A percentile compares a stretch with the other conserved stretches of the same genome.
Evolutionary conservation across 2,329 filamentous ascomycete genomes (phyloP).

Genomic region (Pyricularia grisea): DNA sequence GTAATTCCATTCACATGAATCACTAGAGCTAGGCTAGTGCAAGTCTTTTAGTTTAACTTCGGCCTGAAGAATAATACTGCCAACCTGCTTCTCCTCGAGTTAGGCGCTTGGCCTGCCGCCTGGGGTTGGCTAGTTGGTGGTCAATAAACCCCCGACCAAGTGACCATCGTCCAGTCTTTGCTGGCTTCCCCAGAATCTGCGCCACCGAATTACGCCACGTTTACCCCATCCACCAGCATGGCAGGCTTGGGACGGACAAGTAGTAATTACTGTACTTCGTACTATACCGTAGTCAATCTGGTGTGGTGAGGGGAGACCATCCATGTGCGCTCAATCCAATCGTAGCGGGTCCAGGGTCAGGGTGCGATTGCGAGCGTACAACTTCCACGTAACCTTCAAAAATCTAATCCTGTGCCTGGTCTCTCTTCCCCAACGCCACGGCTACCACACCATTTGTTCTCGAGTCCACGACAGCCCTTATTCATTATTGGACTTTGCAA

Average conservation of each 20-base stretch:
- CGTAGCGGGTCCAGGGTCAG: neutral
- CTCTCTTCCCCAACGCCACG: neutral
- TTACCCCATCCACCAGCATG: neutral
- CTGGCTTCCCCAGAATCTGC: slow-evolving; percentile 1
- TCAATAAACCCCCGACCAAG: too few relatives aligned
- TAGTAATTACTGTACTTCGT: too few relatives aligned
- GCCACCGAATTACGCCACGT: neutral
- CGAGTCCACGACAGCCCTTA: neutral
- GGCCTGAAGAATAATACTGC: neutral
- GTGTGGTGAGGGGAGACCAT: neutral
- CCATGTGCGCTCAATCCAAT: neutral
- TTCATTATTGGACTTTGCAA: neutral
- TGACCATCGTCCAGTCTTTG: neutral
- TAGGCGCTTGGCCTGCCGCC: neutral
- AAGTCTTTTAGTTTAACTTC: neutral
- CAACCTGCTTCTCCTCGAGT: neutral
- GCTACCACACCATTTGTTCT: neutral
- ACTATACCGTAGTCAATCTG: neutral
- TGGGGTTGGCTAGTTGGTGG: too few relatives aligned
- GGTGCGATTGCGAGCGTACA: neutral
- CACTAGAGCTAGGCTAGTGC: neutral
- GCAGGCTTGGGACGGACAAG: too few relatives aligned
- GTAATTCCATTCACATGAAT: neutral
- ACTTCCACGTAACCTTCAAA: slow-evolving; percentile 2
- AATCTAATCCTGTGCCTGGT: neutral